Percentiles rank a stretch among this genome's conserved stretches.
These are phyloP conservation scores for Avena sativa DNA, from an alignment of 176 grass and related monocot species.

Conservation along the genomic window DNA sequence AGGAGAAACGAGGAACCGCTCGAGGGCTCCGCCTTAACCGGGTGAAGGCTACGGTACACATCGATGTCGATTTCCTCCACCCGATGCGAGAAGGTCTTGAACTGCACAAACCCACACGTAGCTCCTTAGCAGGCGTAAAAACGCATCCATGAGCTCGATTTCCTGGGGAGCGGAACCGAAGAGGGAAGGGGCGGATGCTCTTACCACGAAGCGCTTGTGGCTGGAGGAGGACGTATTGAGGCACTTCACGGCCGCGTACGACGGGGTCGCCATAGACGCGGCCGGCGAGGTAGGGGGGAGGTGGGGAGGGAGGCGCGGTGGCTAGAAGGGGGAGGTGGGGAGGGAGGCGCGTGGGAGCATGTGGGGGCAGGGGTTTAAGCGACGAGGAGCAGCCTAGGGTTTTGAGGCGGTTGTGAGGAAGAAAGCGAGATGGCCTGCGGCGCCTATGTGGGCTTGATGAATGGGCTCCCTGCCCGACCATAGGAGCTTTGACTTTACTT, in stretches of 20 bases:
- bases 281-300: background rate
- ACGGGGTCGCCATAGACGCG: slow-evolving; percentile 66
- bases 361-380: slow-evolving; percentile 54
- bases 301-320: background rate
- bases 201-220: slow-evolving; percentile 81
- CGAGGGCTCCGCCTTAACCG: slow-evolving; percentile 74
- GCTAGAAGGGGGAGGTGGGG: background rate
- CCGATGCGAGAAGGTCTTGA: slow-evolving; percentile 87
- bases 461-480: background rate
- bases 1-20: slow-evolving; percentile 85
- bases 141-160: background rate
- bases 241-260: slow-evolving; percentile 69
- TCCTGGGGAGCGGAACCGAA: background rate
- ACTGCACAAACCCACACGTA: slow-evolving; percentile 52
- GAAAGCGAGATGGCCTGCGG: background rate
- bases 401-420: slow-evolving; percentile 26
- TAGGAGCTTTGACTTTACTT: background rate
- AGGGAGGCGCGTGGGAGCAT: background rate
- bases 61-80: slow-evolving; percentile 86
- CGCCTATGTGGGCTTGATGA: background rate
- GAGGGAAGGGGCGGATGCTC: background rate
- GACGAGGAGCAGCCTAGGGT: slow-evolving; percentile 44
- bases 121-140: slow-evolving; percentile 18
- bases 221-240: slow-evolving; percentile 74
- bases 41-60: slow-evolving; percentile 75